Base-by-base conservation (phyloP, 192 early-diverging fungal species). In the Coemansia sp. region DNA sequence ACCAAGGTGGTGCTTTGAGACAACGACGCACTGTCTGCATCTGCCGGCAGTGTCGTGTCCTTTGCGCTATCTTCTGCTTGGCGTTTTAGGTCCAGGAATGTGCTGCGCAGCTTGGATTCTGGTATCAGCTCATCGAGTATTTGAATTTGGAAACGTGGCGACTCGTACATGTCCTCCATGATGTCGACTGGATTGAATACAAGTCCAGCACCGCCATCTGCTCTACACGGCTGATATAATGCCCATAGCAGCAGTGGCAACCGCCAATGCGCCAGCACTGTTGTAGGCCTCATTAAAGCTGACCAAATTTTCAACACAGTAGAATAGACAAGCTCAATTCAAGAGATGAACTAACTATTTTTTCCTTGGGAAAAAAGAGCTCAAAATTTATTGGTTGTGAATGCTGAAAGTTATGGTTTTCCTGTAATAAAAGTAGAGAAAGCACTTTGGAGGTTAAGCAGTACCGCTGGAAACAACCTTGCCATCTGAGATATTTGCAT, bases 141-240 rank as follows among this genome's bases (percentile, higher is more conserved):
- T 18, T 46, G 30, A 1, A 76, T 56, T 30, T 52, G 46, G 63
- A 69, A 76, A 41, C 59, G 61, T 35, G 72, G 72, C 23, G 46
- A 28, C 44, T 57, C 57, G 31, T 61, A 52, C 46, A 76, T 21
- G 26, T 76, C 72, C 28, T 57, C 51, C 65, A 61, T 76, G 18
- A 75, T 63, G 38, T 55, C 49, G 5, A 46, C 65, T 8, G 65
- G 51, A 39, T 57, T 60, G 20, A 65, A 53, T 33, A 53, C 38
- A 3, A 42, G 49, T 5, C 21, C 55, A 3, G 15, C 41, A 23
- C 44, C 8, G 14, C n/a, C 40, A 16, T 26, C 51, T 2, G 33
- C 16, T n/a, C 45, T 28, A 16, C 18, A 20, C 18, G 5, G 11
- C 10, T 11, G 11, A 12, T 18, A 18, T 18, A 46, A 43, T 14